phyloP scores from a whole-genome alignment of 768 basidiomycete species.

The Leccinum subtestaceum region DNA sequence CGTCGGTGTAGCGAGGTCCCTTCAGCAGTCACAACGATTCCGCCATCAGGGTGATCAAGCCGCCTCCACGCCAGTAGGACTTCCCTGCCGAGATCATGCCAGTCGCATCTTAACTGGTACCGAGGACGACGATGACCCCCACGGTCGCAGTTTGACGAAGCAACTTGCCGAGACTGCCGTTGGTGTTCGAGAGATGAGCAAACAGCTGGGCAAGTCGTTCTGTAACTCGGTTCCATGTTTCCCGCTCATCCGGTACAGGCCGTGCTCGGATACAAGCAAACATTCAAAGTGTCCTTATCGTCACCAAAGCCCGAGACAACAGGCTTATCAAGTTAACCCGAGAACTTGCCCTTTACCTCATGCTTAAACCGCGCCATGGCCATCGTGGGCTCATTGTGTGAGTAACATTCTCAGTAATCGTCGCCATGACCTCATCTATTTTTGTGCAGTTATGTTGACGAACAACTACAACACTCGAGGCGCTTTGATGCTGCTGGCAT shows the following conservation, averaged over 20 bases:
- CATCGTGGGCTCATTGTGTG: slow-evolving; percentile 85
- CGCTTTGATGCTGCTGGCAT: slow-evolving; percentile 95
- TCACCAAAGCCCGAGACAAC: slow-evolving; percentile 98
- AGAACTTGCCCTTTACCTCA: slow-evolving; percentile 91
- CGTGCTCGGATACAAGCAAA: slow-evolving; percentile 88
- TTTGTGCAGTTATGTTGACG: slow-evolving; percentile 80
- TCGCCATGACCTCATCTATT: slow-evolving; percentile 15
- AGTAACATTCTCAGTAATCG: slow-evolving; percentile 26
- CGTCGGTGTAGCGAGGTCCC: slow-evolving; percentile 51
- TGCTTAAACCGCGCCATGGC: slow-evolving; percentile 75
- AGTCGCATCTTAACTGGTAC: slow-evolving; percentile 15
- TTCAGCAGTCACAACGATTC: slow-evolving; percentile 32
- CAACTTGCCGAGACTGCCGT: slow-evolving; percentile 97
- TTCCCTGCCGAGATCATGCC: slow-evolving; percentile 17
- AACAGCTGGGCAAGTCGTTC: slow-evolving; percentile 77
- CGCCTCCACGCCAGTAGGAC: slow-evolving; percentile 11
- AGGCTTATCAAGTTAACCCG: slow-evolving; percentile 92
- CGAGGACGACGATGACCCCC: slow-evolving; percentile 68
- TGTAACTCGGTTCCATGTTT: not conserved
- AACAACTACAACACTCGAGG: slow-evolving; percentile 82
- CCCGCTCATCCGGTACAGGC: slow-evolving; percentile 47
- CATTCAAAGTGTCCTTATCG: slow-evolving; percentile 90
- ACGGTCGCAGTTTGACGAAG: slow-evolving; percentile 76
- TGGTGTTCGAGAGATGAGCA: slow-evolving; percentile 97
- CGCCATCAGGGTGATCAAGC: slow-evolving; percentile 9